Conservation (phyloP, 2,329 filamentous ascomycete species). For the Pseudopyricularia cyperi region DNA sequence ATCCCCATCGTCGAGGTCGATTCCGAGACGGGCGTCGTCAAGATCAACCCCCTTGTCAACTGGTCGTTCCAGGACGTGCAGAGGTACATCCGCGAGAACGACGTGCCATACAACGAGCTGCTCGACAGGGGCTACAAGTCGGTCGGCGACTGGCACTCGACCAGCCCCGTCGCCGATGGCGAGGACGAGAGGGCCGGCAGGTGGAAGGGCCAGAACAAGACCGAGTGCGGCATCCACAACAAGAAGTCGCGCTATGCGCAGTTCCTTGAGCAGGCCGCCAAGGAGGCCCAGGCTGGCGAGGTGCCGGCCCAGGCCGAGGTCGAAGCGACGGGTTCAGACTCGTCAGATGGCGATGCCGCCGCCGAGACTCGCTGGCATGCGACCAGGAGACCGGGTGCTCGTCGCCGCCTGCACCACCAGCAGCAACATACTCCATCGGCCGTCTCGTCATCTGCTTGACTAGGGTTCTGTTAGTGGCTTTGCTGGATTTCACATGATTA, state of each 20-base stretch:
- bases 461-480: background rate
- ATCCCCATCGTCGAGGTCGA: slow-evolving; percentile 89
- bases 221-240: slow-evolving; percentile 98
- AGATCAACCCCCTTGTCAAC: slow-evolving; percentile 93
- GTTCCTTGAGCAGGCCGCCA: slow-evolving; percentile 39
- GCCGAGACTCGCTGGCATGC: background rate
- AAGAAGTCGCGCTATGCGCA: slow-evolving; percentile 87
- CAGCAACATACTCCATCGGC: background rate
- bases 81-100: slow-evolving; percentile 70
- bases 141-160: slow-evolving; percentile 96
- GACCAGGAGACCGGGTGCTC: background rate
- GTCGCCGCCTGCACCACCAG: background rate
- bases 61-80: slow-evolving; percentile 89
- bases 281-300: background rate
- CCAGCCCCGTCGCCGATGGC: slow-evolving; percentile 73
- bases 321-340: background rate
- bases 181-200: slow-evolving; percentile 94
- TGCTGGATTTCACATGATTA: background rate
- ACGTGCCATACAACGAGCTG: slow-evolving; percentile 87
- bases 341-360: background rate
- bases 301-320: background rate
- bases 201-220: slow-evolving; percentile 94
- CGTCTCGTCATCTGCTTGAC: background rate
- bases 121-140: slow-evolving; percentile 96
- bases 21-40: slow-evolving; percentile 75